Evolutionary conservation across 257 asterid genomes (phyloP).

Genomic region (Agastache rugosa): DNA sequence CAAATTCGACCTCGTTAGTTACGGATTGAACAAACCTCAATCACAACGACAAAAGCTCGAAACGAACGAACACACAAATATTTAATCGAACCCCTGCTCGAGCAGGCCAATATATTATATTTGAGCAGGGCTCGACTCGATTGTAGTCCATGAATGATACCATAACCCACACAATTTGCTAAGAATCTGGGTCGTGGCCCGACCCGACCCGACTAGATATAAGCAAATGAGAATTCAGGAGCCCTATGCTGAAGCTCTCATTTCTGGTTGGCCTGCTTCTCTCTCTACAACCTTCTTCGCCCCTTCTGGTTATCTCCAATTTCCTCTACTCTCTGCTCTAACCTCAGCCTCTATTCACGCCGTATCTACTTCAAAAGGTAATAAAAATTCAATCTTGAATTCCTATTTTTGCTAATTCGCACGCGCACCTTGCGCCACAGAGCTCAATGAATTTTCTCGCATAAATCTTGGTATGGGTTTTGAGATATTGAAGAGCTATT

Average conservation of each 20-base stretch:
- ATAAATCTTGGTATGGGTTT: slow-evolving; percentile 2
- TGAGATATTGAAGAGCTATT: not conserved
- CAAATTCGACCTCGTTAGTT: too few relatives aligned
- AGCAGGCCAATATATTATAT: too few relatives aligned
- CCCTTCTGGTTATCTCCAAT: slow-evolving; percentile 34
- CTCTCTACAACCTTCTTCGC: slow-evolving; percentile 34
- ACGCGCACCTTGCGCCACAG: slow-evolving; percentile 5
- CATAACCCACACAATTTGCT: not conserved
- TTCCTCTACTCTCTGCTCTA: slow-evolving; percentile 23
- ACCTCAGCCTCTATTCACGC: slow-evolving; percentile 4
- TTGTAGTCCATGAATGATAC: not conserved
- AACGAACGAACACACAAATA: too few relatives aligned
- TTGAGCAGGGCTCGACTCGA: too few relatives aligned
- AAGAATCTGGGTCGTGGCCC: not conserved
- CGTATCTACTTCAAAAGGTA: slow-evolving; percentile 27
- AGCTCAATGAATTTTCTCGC: not conserved
- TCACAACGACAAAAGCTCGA: too few relatives aligned
- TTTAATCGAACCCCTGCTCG: too few relatives aligned
- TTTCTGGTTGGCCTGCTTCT: slow-evolving; percentile 25
- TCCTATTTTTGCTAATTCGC: not conserved
- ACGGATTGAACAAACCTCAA: too few relatives aligned
- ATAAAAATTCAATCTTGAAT: not conserved
- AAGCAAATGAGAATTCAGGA: slow-evolving; percentile 22
- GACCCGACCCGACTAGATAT: slow-evolving; percentile 24
- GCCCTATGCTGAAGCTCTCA: slow-evolving; percentile 32